phyloP scores from a whole-genome alignment of 148 eudicot genomes.

The Cornus suecica region DNA sequence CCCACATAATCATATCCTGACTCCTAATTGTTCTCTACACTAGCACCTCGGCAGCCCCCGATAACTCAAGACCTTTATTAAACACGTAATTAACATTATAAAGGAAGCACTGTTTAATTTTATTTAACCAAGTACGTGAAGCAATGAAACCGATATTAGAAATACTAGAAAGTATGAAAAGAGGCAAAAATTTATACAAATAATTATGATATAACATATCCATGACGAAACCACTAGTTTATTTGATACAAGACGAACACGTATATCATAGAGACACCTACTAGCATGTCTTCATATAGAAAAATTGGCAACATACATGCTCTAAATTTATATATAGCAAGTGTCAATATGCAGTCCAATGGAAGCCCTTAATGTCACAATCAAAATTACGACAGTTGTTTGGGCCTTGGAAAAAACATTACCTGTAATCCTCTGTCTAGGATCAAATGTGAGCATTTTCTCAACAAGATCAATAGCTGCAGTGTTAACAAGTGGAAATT shows the following conservation, averaged over 20 bases:
- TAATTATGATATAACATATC: neutral
- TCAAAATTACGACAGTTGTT: neutral
- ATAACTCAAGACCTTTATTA: neutral
- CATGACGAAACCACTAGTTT: neutral
- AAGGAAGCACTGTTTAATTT: neutral
- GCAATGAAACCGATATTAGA: neutral
- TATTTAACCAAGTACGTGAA: neutral
- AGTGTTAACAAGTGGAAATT: slow-evolving; percentile 81
- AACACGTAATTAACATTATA: neutral
- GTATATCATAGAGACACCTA: neutral
- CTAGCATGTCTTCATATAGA: neutral
- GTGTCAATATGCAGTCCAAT: neutral
- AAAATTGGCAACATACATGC: neutral
- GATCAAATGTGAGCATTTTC: slow-evolving; percentile 94
- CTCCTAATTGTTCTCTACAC: no score
- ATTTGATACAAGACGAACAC: neutral
- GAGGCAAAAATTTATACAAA: neutral
- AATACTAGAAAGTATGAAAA: neutral
- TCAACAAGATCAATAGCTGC: slow-evolving; percentile 91
- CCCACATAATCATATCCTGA: no score
- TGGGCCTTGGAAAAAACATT: slow-evolving; percentile 3
- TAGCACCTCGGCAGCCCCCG: no score
- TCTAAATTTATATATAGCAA: neutral
- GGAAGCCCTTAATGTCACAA: neutral
- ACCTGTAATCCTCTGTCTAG: slow-evolving; percentile 92